Evolutionary conservation across 768 basidiomycete genomes (phyloP).

Genomic region (Fistulinella prunicolor): DNA sequence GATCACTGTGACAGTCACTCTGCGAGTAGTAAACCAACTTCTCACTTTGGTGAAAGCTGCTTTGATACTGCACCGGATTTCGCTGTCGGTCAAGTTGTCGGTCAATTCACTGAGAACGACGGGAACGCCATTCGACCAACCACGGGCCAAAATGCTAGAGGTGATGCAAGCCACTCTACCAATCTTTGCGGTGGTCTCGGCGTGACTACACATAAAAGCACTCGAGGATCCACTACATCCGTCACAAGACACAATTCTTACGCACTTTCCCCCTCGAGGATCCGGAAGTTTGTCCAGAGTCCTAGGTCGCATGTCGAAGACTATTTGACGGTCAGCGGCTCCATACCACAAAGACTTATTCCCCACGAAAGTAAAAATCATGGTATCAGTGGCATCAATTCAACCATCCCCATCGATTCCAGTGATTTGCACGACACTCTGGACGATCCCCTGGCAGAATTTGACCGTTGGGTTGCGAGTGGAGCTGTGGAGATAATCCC

Average conservation of each 20-base stretch:
- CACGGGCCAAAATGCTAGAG: slow-evolving; percentile 6
- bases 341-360: neutral
- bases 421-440: slow-evolving; percentile 9
- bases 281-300: slow-evolving; percentile 19
- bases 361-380: neutral
- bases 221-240: neutral
- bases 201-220: neutral
- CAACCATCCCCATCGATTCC: neutral
- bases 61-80: slow-evolving; percentile 28
- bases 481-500: slow-evolving; percentile 54
- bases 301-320: neutral
- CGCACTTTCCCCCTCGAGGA: slow-evolving; percentile 25
- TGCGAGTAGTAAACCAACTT: neutral
- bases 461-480: slow-evolving; percentile 69
- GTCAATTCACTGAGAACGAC: neutral
- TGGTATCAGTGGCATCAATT: neutral
- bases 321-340: neutral
- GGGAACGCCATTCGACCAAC: slow-evolving; percentile 2
- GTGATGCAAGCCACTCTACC: slow-evolving; percentile 3
- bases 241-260: slow-evolving; percentile 7
- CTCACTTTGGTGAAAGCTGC: slow-evolving; percentile 27
- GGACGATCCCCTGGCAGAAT: slow-evolving; percentile 57
- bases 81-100: neutral
- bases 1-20: slow-evolving; percentile 1
- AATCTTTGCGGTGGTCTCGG: neutral